These are phyloP conservation scores for Typha latifolia DNA, from an alignment of 176 grass and related monocot genomes.

Conservation along the genomic window DNA sequence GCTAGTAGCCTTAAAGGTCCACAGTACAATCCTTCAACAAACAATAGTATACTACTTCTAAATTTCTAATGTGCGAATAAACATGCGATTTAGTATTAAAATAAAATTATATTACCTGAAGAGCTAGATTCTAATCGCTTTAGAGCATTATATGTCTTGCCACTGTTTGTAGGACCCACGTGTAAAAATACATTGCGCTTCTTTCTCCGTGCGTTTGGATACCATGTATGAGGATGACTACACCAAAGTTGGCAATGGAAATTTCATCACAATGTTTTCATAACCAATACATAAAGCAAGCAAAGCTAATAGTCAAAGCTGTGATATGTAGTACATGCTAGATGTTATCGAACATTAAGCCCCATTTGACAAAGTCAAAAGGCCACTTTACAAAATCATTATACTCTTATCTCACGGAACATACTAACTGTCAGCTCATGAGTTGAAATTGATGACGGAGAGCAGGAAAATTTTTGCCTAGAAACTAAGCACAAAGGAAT, in stretches of 20 bases:
- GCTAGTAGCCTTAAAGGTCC: constrained; percentile 91
- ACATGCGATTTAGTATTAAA: constrained; percentile 5
- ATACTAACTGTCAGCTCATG: no score
- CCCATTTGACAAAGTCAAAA: no score
- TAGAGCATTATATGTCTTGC: constrained; percentile 91
- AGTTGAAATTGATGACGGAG: no score
- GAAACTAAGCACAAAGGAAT: no score
- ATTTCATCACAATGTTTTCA: background rate
- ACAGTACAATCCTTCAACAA: constrained; percentile 77
- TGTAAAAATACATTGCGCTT: constrained; percentile 96
- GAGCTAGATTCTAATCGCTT: constrained; percentile 76
- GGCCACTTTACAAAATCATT: no score
- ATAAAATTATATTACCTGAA: constrained; percentile 49
- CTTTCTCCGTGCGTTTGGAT: constrained; percentile 81
- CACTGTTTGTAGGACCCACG: constrained; percentile 93
- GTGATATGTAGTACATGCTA: no score
- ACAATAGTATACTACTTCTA: constrained; percentile 10
- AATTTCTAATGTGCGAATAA: constrained; percentile 2
- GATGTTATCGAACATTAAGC: no score
- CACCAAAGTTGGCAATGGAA: constrained; percentile 23
- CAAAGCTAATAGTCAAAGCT: no score
- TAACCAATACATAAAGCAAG: no score
- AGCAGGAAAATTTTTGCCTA: no score
- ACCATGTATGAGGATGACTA: constrained; percentile 85
- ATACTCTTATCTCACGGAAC: no score